Percentiles rank a stretch among this genome's conserved stretches.
These are phyloP conservation scores for Pleurotus eryngii DNA, from an alignment of 768 basidiomycete species.

Conservation along the genomic window DNA sequence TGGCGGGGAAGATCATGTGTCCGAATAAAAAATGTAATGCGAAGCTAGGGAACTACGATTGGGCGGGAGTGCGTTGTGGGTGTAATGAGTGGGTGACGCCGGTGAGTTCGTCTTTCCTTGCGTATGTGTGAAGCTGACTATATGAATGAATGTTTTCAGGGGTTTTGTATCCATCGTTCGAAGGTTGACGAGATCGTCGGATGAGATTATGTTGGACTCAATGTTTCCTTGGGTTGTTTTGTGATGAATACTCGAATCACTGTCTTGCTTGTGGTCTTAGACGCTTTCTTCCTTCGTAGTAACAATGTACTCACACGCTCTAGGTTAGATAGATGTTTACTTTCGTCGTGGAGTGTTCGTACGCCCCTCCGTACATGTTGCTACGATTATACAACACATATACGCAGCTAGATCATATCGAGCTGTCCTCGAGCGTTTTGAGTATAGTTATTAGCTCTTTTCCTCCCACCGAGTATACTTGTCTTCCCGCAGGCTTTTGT, in stretches of 20 bases:
- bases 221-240: neutral
- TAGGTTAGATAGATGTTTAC: no score
- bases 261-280: no score
- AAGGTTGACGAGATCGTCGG: constrained; percentile 61
- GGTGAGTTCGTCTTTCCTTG: constrained; percentile 40
- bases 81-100: constrained; percentile 93
- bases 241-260: no score
- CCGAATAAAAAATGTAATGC: constrained; percentile 88
- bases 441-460: constrained; percentile 38
- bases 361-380: neutral
- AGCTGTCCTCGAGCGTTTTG: no score
- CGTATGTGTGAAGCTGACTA: neutral
- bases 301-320: no score
- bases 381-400: neutral
- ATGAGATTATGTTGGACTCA: constrained; percentile 5
- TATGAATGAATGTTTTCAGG: constrained; percentile 27
- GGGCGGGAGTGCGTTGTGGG: constrained; percentile 91
- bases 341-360: no score
- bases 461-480: constrained; percentile 70
- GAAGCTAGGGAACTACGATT: constrained; percentile 95
- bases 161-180: constrained; percentile 65
- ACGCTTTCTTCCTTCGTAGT: no score
- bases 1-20: constrained; percentile 88
- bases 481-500: constrained; percentile 49
- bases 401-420: neutral